These are phyloP conservation scores for Sporisorium scitamineum DNA, from an alignment of 1,284 basidiomycete genomes.

Conservation along the genomic window DNA sequence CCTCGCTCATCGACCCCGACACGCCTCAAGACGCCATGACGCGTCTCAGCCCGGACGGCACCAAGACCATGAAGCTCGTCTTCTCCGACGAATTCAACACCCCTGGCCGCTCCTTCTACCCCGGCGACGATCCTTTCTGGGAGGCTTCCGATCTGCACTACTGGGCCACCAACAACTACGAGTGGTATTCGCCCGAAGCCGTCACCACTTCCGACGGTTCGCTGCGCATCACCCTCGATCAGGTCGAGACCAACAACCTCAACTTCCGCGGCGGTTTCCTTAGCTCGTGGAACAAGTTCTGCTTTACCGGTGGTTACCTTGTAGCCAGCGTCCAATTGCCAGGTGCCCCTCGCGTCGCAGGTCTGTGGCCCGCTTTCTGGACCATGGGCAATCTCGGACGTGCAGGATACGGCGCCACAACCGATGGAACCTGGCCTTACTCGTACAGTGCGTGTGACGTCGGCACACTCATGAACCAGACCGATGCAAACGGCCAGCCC, in stretches of 20 bases:
- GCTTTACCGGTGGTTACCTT: constrained; percentile 91
- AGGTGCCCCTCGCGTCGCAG: constrained; percentile 74
- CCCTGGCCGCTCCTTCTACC: constrained; percentile 72
- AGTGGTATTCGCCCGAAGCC: constrained; percentile 80
- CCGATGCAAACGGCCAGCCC: constrained; percentile 47
- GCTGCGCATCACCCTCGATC: constrained; percentile 77
- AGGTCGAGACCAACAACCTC: constrained; percentile 75
- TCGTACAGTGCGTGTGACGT: constrained; percentile 69
- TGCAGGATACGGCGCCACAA: constrained; percentile 66
- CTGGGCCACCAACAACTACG: constrained; percentile 72
- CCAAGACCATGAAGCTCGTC: constrained; percentile 61
- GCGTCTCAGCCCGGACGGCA: constrained; percentile 72
- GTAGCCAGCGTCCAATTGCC: constrained; percentile 81
- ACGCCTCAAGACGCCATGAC: constrained; percentile 65
- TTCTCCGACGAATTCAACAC: constrained; percentile 69
- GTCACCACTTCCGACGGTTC: constrained; percentile 82
- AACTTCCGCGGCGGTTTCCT: constrained; percentile 75
- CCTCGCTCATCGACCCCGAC: constrained; percentile 68
- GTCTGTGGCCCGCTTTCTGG: constrained; percentile 74
- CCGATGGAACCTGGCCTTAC: constrained; percentile 80
- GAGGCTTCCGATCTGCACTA: constrained; percentile 80
- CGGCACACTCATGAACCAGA: constrained; percentile 64
- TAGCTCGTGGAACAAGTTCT: constrained; percentile 85
- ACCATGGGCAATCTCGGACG: constrained; percentile 82
- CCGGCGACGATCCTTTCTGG: constrained; percentile 77